Conservation (phyloP, 164 flowering plant species). For the Macadamia integrifolia region DNA sequence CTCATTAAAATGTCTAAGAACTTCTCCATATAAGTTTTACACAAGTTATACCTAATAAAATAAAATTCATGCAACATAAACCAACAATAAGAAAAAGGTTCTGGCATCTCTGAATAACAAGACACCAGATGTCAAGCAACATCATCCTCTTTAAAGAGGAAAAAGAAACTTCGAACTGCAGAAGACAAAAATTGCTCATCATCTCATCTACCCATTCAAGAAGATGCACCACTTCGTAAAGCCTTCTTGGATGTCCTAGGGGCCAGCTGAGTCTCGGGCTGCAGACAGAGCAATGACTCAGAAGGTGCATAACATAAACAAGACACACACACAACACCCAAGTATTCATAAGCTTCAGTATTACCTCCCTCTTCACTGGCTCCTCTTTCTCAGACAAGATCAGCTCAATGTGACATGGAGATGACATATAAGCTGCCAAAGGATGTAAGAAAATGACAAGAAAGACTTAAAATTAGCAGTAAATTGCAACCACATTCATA, state of each 20-base stretch:
- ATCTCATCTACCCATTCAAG: conserved; percentile 18
- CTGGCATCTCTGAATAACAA: neutral
- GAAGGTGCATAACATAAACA: neutral
- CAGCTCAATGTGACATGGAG: conserved; percentile 92
- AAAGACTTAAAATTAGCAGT: neutral
- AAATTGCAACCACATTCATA: neutral
- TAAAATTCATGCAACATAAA: neutral
- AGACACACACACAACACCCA: neutral
- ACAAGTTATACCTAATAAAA: too few species aligned
- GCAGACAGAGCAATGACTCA: conserved; percentile 18
- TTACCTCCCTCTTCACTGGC: conserved; percentile 82
- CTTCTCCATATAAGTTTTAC: too few species aligned
- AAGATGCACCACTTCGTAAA: conserved; percentile 49
- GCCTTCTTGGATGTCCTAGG: conserved; percentile 48
- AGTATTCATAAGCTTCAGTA: neutral
- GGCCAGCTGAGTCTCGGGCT: conserved; percentile 76
- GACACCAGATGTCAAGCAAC: neutral
- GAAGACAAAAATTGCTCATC: neutral
- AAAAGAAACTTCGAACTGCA: neutral
- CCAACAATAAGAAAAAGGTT: too few species aligned
- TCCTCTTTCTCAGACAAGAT: conserved; percentile 84
- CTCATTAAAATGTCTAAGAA: too few species aligned
- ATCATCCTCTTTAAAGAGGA: neutral
- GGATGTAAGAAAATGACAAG: neutral
- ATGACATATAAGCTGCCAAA: conserved; percentile 81